Evolutionary conservation across 2,329 filamentous ascomycete genomes (phyloP).

Genomic region (Diaporthe longicolla): DNA sequence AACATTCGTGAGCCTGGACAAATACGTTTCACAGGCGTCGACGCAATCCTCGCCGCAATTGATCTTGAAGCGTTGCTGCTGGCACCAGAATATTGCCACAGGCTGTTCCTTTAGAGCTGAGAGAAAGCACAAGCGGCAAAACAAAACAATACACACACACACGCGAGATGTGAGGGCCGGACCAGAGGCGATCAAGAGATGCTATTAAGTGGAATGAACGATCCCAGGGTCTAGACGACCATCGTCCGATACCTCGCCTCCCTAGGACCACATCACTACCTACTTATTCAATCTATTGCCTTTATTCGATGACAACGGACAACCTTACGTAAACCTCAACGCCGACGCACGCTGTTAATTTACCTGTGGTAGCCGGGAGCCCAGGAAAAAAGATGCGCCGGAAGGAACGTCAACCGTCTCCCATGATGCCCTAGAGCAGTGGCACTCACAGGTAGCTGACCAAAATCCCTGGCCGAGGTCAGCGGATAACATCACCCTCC

Average conservation of each 20-base stretch:
- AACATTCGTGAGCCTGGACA: background rate
- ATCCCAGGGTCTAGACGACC: slow-evolving; percentile 32
- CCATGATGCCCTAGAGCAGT: background rate
- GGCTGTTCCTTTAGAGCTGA: background rate
- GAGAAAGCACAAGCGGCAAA: background rate
- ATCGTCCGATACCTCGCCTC: slow-evolving; percentile 34
- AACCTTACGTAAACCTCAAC: background rate
- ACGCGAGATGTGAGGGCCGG: background rate
- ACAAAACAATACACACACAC: background rate
- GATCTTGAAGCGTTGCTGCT: background rate
- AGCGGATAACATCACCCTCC: slow-evolving; percentile 80
- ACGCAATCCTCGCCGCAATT: background rate
- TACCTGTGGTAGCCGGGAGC: slow-evolving; percentile 53
- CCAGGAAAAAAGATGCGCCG: background rate
- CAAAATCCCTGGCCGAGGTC: slow-evolving; percentile 46
- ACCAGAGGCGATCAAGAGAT: slow-evolving; percentile 30
- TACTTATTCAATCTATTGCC: slow-evolving; percentile 39
- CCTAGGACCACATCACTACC: slow-evolving; percentile 39
- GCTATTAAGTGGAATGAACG: slow-evolving; percentile 41
- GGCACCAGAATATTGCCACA: background rate
- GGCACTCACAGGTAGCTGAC: no score
- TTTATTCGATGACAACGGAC: slow-evolving; percentile 22
- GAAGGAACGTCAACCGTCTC: no score
- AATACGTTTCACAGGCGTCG: background rate
- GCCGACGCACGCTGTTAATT: slow-evolving; percentile 38